Evolutionary conservation across 2,329 filamentous ascomycete species (phyloP).

Genomic region (Tolypocladium album): DNA sequence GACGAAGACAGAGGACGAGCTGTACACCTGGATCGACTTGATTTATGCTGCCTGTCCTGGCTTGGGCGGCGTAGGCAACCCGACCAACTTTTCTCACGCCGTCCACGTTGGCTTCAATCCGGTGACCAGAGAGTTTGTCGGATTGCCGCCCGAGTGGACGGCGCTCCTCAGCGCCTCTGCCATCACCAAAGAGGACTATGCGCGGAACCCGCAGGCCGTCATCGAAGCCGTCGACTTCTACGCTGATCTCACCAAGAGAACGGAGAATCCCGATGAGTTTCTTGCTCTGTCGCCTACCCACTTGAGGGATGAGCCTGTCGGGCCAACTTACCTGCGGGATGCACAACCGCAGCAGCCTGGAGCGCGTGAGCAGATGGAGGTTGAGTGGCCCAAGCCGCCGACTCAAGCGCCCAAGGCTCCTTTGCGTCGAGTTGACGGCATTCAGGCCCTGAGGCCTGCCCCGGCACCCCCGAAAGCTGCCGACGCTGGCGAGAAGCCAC

Average conservation of each 20-base stretch:
- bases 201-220: constrained; percentile 83
- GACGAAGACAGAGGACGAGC: constrained; percentile 89
- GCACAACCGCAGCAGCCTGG: not conserved
- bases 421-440: not conserved
- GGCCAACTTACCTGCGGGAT: constrained; percentile 36
- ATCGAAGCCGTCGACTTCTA: constrained; percentile 80
- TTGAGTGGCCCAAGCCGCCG: not conserved
- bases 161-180: constrained; percentile 91
- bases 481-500: not conserved
- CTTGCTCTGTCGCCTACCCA: constrained; percentile 59
- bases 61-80: constrained; percentile 97
- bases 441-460: not conserved
- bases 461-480: not conserved
- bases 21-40: constrained; percentile 98
- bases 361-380: not conserved
- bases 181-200: constrained; percentile 97
- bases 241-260: constrained; percentile 68
- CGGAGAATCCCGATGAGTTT: constrained; percentile 60
- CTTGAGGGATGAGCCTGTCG: constrained; percentile 42
- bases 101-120: constrained; percentile 98
- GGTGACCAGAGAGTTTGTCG: constrained; percentile 87
- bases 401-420: not conserved
- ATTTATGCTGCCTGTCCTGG: constrained; percentile 96
- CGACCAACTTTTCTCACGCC: constrained; percentile 93
- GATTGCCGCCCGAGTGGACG: constrained; percentile 91